Percentiles rank a stretch among this genome's conserved stretches.
These are phyloP conservation scores for Grigorovia yakushimaensis DNA, from an alignment of 805 yeast species.

Conservation along the genomic window DNA sequence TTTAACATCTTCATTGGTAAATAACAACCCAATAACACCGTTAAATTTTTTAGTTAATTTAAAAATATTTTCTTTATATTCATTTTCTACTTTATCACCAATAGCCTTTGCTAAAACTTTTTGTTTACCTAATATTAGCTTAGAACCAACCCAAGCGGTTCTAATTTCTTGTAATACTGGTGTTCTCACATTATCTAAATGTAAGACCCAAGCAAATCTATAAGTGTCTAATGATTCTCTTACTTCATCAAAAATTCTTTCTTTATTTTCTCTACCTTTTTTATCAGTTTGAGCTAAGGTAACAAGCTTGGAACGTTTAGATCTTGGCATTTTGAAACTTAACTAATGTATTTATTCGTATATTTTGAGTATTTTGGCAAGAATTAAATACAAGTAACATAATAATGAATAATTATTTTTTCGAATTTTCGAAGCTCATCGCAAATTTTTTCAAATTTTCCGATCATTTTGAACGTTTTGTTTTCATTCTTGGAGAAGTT, in stretches of 20 bases:
- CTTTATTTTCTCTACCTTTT: slow-evolving; percentile 89
- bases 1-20: slow-evolving; percentile 81
- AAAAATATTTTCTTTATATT: slow-evolving; percentile 76
- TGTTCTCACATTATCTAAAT: slow-evolving; percentile 87
- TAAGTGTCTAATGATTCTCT: slow-evolving; percentile 69
- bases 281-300: slow-evolving; percentile 94
- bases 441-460: background rate
- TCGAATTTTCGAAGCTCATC: background rate
- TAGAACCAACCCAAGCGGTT: slow-evolving; percentile 86
- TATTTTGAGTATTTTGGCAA: too few species aligned
- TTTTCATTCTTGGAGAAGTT: background rate
- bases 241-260: slow-evolving; percentile 81
- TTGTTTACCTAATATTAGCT: slow-evolving; percentile 82
- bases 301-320: slow-evolving; percentile 91
- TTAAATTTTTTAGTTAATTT: slow-evolving; percentile 50
- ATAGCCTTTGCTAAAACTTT: slow-evolving; percentile 88
- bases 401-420: too few species aligned
- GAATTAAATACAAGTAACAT: too few species aligned
- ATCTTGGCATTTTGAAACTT: slow-evolving; percentile 91
- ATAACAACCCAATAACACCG: slow-evolving; percentile 81
- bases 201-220: slow-evolving; percentile 75
- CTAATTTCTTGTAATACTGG: slow-evolving; percentile 91
- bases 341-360: too few species aligned
- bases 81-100: slow-evolving; percentile 81
- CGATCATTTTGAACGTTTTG: background rate